phyloP scores from a whole-genome alignment of 1,284 basidiomycete genomes.

The Takashimella koratensis region DNA sequence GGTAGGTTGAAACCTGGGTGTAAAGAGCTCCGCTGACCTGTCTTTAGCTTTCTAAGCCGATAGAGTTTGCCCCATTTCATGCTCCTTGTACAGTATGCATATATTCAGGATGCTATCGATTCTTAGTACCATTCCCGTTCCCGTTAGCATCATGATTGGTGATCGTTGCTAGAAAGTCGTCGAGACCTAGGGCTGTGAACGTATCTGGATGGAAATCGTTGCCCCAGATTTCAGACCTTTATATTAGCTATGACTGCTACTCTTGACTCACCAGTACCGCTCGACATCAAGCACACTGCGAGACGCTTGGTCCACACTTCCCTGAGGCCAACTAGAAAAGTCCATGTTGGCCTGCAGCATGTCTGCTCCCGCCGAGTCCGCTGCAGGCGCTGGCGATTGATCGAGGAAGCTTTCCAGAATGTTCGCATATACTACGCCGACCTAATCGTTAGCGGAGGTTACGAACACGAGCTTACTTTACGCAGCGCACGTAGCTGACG shows the following conservation, averaged over 20 bases:
- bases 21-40: background rate
- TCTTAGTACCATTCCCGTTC: background rate
- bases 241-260: background rate
- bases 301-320: background rate
- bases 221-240: conserved; percentile 14
- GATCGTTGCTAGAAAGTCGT: background rate
- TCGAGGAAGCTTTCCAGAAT: conserved; percentile 12
- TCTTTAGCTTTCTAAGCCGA: background rate
- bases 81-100: background rate
- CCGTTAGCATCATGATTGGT: background rate
- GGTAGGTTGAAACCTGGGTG: conserved; percentile 15
- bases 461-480: conserved; percentile 4
- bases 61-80: background rate
- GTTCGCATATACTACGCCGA: conserved; percentile 10
- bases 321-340: background rate
- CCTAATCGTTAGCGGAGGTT: conserved; percentile 1
- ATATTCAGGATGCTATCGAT: background rate
- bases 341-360: background rate
- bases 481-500: conserved; percentile 6
- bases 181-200: background rate
- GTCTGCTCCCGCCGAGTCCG: background rate
- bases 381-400: background rate
- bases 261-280: conserved; percentile 10
- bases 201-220: conserved; percentile 5
- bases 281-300: conserved; percentile 11